Evolutionary conservation across 495 filamentous ascomycete species (phyloP), one percentile per base, ranked within the genome.

Genomic region (Parathielavia appendiculata): DNA sequence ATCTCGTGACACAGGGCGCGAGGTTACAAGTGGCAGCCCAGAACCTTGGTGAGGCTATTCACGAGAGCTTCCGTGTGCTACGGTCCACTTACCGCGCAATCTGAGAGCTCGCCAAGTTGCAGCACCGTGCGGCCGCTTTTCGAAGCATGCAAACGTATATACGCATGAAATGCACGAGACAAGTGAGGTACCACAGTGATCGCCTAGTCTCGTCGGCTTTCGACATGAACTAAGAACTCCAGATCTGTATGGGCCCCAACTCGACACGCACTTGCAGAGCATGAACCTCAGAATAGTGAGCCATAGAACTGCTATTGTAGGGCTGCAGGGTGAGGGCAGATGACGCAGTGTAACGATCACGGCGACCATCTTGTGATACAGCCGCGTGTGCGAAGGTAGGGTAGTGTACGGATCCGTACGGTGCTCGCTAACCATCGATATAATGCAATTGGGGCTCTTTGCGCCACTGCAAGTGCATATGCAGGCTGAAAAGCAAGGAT

Each of bases 291-390:
- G 17, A 9, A 47, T 38, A 23, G 40, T 30, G 23, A 46, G 39
- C 46, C 41, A 56, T 14, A 7, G 44, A 47, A 19, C 19, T 56
- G 38, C 30, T 39, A 17, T 40, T 48, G 30, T 56, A 56, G 54
- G 54, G 54, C 54, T 56, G 54, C 54, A 49, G 53, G 43, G 45
- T 49, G 17, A 56, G 35, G 12, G 53, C 41, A 47, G 44, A 56
- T 34, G 54, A 46, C 20, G 54, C 35, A 2, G 54, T 56, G 44
- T 49, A 48, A 56, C 45, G 12, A 22, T 11, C 35, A 41, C 3
- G 54, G 43, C 16, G 34, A 14, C 43, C 53, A 20, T 39, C 30
- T 46, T 16, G 22, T 36, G 53, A 47, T n/a, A 17, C 17, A 34
- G 43, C 41, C 13, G 30, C 43, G 32, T 35, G 23, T 19, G 16